Evolutionary conservation across 2,329 filamentous ascomycete genomes (phyloP).

Genomic region (Phialocephala subalpina): DNA sequence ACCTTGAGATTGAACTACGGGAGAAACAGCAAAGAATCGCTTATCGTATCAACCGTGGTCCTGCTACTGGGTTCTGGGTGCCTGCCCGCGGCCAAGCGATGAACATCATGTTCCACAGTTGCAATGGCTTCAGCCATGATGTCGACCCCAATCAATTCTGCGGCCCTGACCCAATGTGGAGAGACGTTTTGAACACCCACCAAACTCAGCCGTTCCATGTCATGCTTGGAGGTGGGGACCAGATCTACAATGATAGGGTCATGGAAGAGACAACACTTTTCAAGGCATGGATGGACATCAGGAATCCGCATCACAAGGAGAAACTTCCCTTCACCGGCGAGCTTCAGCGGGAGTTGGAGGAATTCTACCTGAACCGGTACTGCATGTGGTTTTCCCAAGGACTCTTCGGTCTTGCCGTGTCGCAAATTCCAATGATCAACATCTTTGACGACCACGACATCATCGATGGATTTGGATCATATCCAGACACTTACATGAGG

Average conservation of each 20-base stretch:
- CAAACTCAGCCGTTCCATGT: conserved; percentile 94
- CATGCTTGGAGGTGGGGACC: conserved; percentile 97
- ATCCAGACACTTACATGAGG: conserved; percentile 90
- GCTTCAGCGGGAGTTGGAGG: conserved; percentile 88
- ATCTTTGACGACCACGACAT: conserved; percentile 97
- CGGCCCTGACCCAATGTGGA: conserved; percentile 95
- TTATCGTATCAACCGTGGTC: conserved; percentile 93
- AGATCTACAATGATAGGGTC: conserved; percentile 93
- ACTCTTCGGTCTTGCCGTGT: conserved; percentile 88
- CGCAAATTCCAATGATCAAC: conserved; percentile 98
- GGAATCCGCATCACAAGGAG: conserved; percentile 82
- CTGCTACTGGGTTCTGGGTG: conserved; percentile 92
- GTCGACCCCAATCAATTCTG: conserved; percentile 83
- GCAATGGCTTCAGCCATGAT: conserved; percentile 90
- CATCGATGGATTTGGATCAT: conserved; percentile 92
- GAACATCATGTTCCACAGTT: conserved; percentile 99
- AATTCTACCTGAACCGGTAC: conserved; percentile 88
- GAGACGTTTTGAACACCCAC: conserved; percentile 92
- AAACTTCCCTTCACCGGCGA: conserved; percentile 78
- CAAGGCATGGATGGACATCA: conserved; percentile 83
- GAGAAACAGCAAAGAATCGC: conserved; percentile 84
- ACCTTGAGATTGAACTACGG: conserved; percentile 87
- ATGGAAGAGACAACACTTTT: conserved; percentile 80
- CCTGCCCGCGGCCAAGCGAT: conserved; percentile 84
- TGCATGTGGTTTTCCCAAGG: conserved; percentile 97